Base-by-base conservation (phyloP, 1,284 basidiomycete species). In the Trichosporon sp. region DNA sequence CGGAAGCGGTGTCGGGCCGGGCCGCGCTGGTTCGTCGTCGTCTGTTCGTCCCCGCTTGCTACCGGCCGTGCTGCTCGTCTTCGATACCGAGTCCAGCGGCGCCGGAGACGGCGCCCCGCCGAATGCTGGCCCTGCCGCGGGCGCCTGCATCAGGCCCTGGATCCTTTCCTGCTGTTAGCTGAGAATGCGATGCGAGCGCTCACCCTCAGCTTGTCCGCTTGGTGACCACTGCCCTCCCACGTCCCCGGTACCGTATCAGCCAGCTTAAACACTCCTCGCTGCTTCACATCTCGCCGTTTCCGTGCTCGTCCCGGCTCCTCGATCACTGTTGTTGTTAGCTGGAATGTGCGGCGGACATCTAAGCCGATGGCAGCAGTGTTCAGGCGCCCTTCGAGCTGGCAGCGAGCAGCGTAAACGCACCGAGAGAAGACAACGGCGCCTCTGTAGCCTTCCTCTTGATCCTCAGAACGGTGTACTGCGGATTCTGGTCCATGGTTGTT, bases 401-500 rank as follows among this genome's bases (percentile, higher is more conserved):
- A n/a, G n/a, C n/a, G n/a, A 21, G n/a, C 21, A 9, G 4, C n/a
- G 2, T 21, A 6, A 34, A 72, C 74, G 65, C 58, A 83, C 83
- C 80, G 4, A 84, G 74, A 1, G 81, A 81, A 4, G 80, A 79
- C 7, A 83, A 74, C 2, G 83, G 81, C 0, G 78, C 68, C n/a
- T 83, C 81, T 2, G 78, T 83, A 12, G 81, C 80, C 71, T 83
- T 83, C 3, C 83, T 76, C 75, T 84, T 84, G 78, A 84, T 83
- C 11, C 83, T 72, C 44, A 84, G 74, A 29, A 84, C 80, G 15
- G 82, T 83, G 66, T 77, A 79, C 56, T 68, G 68, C 3, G 66
- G 66, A 13, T 60, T 60, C 12, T 51, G 32, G 27, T 21, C 34
- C 62, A 64, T 68, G 23, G 47, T 64, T 15, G 56, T 29, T 31